These are phyloP conservation scores for Omphalea diandra DNA, from an alignment of 441 rosid species.

Conservation along the genomic window DNA sequence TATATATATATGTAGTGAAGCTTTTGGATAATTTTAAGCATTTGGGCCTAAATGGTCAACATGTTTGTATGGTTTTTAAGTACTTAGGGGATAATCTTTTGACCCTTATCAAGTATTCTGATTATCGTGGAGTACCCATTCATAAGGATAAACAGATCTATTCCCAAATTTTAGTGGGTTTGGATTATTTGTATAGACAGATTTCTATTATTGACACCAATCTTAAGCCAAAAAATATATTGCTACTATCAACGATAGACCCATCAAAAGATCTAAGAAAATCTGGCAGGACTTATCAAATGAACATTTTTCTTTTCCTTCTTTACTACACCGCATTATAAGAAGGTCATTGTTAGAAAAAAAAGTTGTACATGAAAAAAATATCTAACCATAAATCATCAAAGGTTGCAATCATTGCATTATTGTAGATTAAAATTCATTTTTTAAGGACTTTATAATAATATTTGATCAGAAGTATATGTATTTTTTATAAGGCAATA, in stretches of 20 bases:
- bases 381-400: background rate
- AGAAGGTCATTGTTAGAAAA: background rate
- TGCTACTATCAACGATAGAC: constrained; percentile 62
- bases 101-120: constrained; percentile 62
- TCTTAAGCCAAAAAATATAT: constrained; percentile 67
- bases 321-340: background rate
- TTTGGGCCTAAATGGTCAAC: constrained; percentile 77
- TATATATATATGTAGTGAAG: constrained; percentile 71
- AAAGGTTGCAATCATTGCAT: background rate
- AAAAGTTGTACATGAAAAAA: background rate
- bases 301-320: constrained; percentile 1
- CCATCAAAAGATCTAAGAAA: constrained; percentile 55
- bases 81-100: constrained; percentile 75
- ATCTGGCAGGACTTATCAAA: too few relatives aligned
- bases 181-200: constrained; percentile 66
- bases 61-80: constrained; percentile 79
- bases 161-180: constrained; percentile 56
- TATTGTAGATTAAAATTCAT: background rate
- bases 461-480: background rate
- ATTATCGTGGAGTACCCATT: constrained; percentile 58
- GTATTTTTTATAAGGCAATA: background rate
- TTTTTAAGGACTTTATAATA: background rate
- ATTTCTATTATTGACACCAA: constrained; percentile 75
- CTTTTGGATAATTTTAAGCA: constrained; percentile 81
- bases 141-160: constrained; percentile 62